A percentile compares a stretch with the other conserved stretches of the same genome.
Conservation (phyloP, 805 yeast species). For the Zygotorulaspora danielsina region DNA sequence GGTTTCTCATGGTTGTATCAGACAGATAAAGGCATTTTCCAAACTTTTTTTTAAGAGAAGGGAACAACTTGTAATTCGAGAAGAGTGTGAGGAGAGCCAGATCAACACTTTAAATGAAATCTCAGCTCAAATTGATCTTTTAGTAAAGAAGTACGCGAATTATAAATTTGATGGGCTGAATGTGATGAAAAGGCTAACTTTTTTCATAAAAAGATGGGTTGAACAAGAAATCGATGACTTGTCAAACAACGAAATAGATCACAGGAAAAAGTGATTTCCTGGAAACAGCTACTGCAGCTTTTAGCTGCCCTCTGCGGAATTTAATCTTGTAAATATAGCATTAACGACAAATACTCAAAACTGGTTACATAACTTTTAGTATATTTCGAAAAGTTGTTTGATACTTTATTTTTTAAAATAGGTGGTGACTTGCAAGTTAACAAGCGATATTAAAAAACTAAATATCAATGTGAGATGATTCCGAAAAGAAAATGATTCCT, state of each 20-base stretch:
- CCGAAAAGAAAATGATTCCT: too few relatives aligned
- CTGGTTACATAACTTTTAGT: too few relatives aligned
- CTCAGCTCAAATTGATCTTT: slow-evolving; percentile 12
- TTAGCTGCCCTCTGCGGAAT: not conserved
- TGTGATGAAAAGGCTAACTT: slow-evolving; percentile 14
- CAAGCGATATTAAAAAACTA: too few relatives aligned
- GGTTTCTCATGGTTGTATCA: slow-evolving; percentile 20
- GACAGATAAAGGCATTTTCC: slow-evolving; percentile 23
- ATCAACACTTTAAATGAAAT: slow-evolving; percentile 8
- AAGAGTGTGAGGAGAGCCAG: slow-evolving; percentile 5
- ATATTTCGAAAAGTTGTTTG: too few relatives aligned
- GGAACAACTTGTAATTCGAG: slow-evolving; percentile 1
- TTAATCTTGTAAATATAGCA: not conserved
- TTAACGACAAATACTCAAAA: too few relatives aligned
- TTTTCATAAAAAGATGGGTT: slow-evolving; percentile 23
- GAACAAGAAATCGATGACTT: slow-evolving; percentile 14
- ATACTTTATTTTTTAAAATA: too few relatives aligned
- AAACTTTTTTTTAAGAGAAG: slow-evolving; percentile 19
- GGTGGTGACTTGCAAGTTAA: too few relatives aligned
- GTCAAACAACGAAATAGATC: slow-evolving; percentile 4
- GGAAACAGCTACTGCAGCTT: too few relatives aligned
- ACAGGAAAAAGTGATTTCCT: too few relatives aligned
- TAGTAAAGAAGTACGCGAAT: slow-evolving; percentile 20
- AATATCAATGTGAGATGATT: too few relatives aligned
- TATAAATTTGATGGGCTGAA: slow-evolving; percentile 26